phyloP scores from a whole-genome alignment of 1,139 yeast species.

The Yamadazyma spencermartinsiae region DNA sequence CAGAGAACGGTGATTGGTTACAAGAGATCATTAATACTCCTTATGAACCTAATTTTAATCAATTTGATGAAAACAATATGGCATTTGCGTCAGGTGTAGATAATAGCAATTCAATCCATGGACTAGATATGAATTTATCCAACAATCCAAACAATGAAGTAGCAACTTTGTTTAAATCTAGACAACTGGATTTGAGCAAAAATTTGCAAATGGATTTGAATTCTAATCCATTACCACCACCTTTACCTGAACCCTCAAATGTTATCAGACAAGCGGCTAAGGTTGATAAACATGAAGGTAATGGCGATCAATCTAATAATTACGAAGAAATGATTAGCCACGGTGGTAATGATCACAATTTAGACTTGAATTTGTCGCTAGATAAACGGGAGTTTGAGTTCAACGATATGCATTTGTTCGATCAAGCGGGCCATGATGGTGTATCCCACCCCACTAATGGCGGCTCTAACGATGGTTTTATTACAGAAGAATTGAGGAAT shows the following conservation, averaged over 20 bases:
- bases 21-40: slow-evolving; percentile 66
- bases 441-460: not conserved
- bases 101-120: slow-evolving; percentile 1
- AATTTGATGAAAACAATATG: slow-evolving; percentile 6
- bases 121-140: slow-evolving; percentile 6
- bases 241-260: slow-evolving; percentile 5
- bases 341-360: not conserved
- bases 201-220: slow-evolving; percentile 19
- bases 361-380: not conserved
- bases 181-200: slow-evolving; percentile 61
- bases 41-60: slow-evolving; percentile 33
- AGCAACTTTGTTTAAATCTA: slow-evolving; percentile 54
- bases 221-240: slow-evolving; percentile 2
- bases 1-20: slow-evolving; percentile 58
- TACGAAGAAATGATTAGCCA: not conserved
- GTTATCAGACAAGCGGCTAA: slow-evolving; percentile 1
- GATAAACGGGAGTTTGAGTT: slow-evolving; percentile 1
- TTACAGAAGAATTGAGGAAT: slow-evolving; percentile 51
- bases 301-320: not conserved
- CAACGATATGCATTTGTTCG: slow-evolving; percentile 3
- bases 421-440: not conserved
- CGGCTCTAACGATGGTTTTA: slow-evolving; percentile 4
- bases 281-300: not conserved
- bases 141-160: slow-evolving; percentile 26
- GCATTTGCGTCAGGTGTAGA: not conserved